Base-by-base conservation (phyloP, 2,329 filamentous ascomycete species). In the Cladosporium sp. region DNA sequence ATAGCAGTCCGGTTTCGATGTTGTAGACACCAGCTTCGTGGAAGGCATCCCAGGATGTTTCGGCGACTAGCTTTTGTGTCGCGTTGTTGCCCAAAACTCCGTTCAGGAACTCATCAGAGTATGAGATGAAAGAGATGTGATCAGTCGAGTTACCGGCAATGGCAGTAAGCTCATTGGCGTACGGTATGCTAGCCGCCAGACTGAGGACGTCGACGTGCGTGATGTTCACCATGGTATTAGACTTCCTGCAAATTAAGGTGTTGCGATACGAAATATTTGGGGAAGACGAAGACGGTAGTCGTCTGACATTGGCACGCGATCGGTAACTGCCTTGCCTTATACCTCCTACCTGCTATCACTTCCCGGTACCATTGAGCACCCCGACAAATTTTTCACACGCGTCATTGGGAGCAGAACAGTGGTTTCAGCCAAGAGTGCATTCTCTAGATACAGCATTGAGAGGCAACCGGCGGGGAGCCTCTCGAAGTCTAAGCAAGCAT, bases 1-100 rank as follows among this genome's bases (percentile, higher is more conserved):
- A 82, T 10, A 82, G 67, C 39, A 77, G 76, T 63, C 80, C 78
- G 1, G 75, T 77, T 2, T 67, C 70, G 23, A 68, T 68, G 63
- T 75, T 73, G 67, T 76, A 78, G 21, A 76, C 71, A 28, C 76
- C 76, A 14, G 74, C 73, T 68, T 82, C 80, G 70, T 82, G 80
- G 63, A 76, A 76, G n/a, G 75, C 74, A 30, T 71, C 65, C 65
- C 69, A 76, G 7, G 70, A 56, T 2, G 69, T 61, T 21, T 71
- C 65, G 4, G 70, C 65, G 13, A 76, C 70, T 18, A 76, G 64
- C 28, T 71, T 57, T 48, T 72, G 69, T 5, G 74, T 71, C 18
- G 70, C 71, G 60, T 76, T 73, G n/a, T 67, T 57, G 10, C 75
- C 75, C 13, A 77, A 67, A n/a, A 77, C 70, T 54, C 73, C 69